phyloP scores from a whole-genome alignment of 805 yeast species.

The Wickerhamiella galacta region DNA sequence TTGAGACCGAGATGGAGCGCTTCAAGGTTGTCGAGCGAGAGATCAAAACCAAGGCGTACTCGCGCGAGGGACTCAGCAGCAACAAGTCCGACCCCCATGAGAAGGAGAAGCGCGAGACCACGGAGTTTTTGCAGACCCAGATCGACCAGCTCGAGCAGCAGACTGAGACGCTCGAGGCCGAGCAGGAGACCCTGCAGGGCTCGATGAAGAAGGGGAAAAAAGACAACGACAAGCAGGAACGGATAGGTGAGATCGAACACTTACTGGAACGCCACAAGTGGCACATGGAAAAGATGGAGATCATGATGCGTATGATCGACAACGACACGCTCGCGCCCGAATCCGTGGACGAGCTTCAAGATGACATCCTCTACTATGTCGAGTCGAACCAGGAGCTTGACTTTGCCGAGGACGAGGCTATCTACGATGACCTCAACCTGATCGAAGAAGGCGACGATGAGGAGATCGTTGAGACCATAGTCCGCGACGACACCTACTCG shows the following conservation, averaged over 20 bases:
- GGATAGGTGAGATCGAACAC: conserved; percentile 46
- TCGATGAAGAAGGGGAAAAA: conserved; percentile 43
- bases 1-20: conserved; percentile 68
- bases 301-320: conserved; percentile 56
- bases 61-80: conserved; percentile 75
- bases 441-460: conserved; percentile 38
- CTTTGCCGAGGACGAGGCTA: conserved; percentile 82
- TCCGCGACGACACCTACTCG: conserved; percentile 19
- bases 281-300: conserved; percentile 67
- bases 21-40: conserved; percentile 88
- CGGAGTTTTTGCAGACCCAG: conserved; percentile 48
- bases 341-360: conserved; percentile 57
- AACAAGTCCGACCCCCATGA: conserved; percentile 61
- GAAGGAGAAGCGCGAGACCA: conserved; percentile 57
- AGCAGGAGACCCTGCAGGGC: conserved; percentile 37
- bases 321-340: conserved; percentile 69
- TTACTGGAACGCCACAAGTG: conserved; percentile 55
- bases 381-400: conserved; percentile 88
- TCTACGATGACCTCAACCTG: conserved; percentile 73
- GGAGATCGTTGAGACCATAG: conserved; percentile 25
- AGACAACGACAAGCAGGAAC: conserved; percentile 37
- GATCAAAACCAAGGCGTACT: conserved; percentile 84
- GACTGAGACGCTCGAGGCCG: conserved; percentile 60
- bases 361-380: conserved; percentile 82
- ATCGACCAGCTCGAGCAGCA: conserved; percentile 73